Base-by-base conservation (phyloP, 257 asterid species). In the Schizonepeta tenuifolia region DNA sequence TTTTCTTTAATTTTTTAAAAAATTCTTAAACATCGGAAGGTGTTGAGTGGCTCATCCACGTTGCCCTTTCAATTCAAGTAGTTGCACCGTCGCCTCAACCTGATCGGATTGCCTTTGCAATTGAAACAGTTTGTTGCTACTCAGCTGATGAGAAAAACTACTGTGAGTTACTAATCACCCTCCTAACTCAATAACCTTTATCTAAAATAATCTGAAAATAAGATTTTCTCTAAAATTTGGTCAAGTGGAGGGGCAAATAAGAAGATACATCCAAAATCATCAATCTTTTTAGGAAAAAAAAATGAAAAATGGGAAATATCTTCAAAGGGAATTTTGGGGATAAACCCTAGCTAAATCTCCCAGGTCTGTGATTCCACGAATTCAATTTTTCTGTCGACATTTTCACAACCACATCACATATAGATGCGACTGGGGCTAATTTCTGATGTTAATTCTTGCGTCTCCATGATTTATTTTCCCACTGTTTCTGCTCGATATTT, bases 261-360 rank as follows among this genome's bases (percentile, higher is more conserved):
- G 84, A 18, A 76, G 71, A 53, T 67, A n/a, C n/a, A 60, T 22
- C 15, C 66, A 26, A 1, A 63, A 20, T 22, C 68, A 4, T 21
- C 66, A 18, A 70, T 64, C 71, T 20, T 12, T 68, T 68, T 47
- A 2, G 76, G 58, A 67, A 66, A 75, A 67, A 79, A 82, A 46
- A 75, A 47, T 21, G 7, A 57, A 35, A 55, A 62, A 21, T 10
- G 35, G 14, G 57, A 74, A 69, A 49, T 50, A 65, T 69, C 67
- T 44, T 38, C 69, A 31, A 0, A 36, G 59, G 87, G 91, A 83
- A 80, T 85, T 82, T 75, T 76, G 71, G 64, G 6, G 71, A 18
- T 86, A 83, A 89, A 87, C 93, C 96, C 91, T 82, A 78, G 51
- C 56, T 72, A 55, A 54, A 51, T 56, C 28, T 71, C 46, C 10